A percentile compares a stretch with the other conserved stretches of the same genome.
Conservation (phyloP, 768 basidiomycete species). For the Pseudohyphozyma bogoriensis region DNA sequence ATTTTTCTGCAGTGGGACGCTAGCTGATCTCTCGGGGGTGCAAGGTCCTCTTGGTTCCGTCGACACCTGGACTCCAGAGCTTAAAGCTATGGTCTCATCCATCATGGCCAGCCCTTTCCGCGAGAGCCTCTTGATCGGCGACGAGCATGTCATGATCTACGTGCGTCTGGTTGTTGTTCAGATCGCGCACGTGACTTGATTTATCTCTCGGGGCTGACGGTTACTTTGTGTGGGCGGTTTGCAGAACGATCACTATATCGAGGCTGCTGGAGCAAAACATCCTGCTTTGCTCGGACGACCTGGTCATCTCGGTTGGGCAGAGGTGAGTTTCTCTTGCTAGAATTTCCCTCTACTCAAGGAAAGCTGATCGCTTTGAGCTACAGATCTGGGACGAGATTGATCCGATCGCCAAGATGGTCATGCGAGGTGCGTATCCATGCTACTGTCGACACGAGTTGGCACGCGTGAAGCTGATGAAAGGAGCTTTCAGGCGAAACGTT, state of each 20-base stretch:
- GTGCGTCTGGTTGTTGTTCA: background rate
- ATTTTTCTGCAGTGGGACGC: too few species aligned
- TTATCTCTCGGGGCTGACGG: too few species aligned
- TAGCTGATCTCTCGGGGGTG: background rate
- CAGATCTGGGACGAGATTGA: constrained; percentile 26
- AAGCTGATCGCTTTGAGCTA: too few species aligned
- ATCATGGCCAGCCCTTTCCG: constrained; percentile 20
- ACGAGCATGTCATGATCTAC: constrained; percentile 13
- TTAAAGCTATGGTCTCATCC: constrained; percentile 13
- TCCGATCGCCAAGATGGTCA: constrained; percentile 4
- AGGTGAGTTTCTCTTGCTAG: too few species aligned
- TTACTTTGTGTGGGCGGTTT: background rate
- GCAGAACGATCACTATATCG: constrained; percentile 12
- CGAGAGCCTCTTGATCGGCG: constrained; percentile 14
- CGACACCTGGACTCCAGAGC: constrained; percentile 10
- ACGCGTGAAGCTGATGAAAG: background rate
- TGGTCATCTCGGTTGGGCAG: constrained; percentile 12
- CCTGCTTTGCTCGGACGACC: constrained; percentile 13
- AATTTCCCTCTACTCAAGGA: too few species aligned
- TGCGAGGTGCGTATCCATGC: background rate
- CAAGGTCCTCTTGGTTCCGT: constrained; percentile 14
- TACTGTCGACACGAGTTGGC: too few species aligned
- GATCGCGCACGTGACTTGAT: too few species aligned
- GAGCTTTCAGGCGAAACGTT: constrained; percentile 12
- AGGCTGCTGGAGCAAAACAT: constrained; percentile 22